A percentile compares a stretch with the other conserved stretches of the same genome.
Conservation (phyloP, 176 grass and related monocot species). For the Phoenix roebelenii region DNA sequence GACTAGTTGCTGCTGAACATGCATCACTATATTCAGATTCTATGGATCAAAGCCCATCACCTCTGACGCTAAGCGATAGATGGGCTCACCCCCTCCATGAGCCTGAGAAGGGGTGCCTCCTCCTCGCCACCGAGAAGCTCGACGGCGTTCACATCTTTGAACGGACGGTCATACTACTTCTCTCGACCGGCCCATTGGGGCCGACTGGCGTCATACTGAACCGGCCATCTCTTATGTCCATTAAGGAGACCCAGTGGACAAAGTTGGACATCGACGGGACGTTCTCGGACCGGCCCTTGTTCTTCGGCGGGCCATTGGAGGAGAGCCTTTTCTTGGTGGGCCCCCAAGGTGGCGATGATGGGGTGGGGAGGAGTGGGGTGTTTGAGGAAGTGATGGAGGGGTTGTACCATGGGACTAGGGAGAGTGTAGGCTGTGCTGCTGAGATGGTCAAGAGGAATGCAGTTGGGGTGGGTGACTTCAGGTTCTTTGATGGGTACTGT, state of each 20-base stretch:
- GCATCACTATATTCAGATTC: background rate
- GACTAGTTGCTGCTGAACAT: constrained; percentile 49
- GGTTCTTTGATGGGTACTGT: constrained; percentile 87
- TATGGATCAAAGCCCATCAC: no score
- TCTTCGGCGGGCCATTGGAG: constrained; percentile 81
- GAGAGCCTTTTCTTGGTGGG: constrained; percentile 68
- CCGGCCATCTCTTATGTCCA: constrained; percentile 88
- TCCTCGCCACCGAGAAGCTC: constrained; percentile 76
- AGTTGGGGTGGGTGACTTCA: constrained; percentile 51
- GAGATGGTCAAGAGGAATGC: constrained; percentile 79
- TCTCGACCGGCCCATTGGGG: constrained; percentile 43
- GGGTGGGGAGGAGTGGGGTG: constrained; percentile 43
- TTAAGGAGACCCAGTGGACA: constrained; percentile 69
- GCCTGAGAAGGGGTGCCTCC: constrained; percentile 76
- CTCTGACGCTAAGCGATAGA: constrained; percentile 25
- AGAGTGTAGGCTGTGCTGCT: constrained; percentile 68
- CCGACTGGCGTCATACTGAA: constrained; percentile 87
- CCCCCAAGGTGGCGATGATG: constrained; percentile 10
- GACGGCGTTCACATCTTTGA: constrained; percentile 95
- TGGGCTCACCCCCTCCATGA: constrained; percentile 76
- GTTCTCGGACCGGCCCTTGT: constrained; percentile 64
- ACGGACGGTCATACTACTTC: constrained; percentile 73
- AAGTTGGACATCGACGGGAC: constrained; percentile 34
- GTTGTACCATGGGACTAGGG: constrained; percentile 61
- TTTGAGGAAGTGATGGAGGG: constrained; percentile 83